Base-by-base conservation (phyloP, 345 rosid genomes). In the Odontarrhena argentea region DNA sequence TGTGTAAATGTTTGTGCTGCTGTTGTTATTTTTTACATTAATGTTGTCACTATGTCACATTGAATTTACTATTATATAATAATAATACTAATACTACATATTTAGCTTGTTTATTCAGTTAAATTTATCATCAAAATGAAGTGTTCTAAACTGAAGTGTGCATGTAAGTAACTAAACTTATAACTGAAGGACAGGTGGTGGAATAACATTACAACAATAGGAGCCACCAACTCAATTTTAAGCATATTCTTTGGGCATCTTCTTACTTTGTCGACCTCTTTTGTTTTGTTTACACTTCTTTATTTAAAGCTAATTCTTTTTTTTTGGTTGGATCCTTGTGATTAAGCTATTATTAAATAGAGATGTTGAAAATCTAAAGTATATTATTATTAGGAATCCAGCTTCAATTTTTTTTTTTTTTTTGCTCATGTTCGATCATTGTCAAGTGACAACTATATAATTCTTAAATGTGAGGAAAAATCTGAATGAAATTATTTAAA, bases 161-260 rank as follows among this genome's bases (percentile, higher is more conserved):
- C 3, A 32, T 1, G 6, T 32, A 32, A 2, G 48, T 49, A 64
- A 26, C 11, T 26, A 14, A 14, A 28, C 69, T 28, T 28, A 64
- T 54, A 43, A 25, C 5, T 22, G 8, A 44, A 28, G 18, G 69
- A 43, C 70, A 54, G 30, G 53, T 66, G 51, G 34, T 40, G 18
- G 7, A 22, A 12, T 35, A 18, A 4, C 11, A 1, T 14, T 51
- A 14, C 7, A 24, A n/a, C 46, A 35, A 4, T 9, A 1, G 30
- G 42, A 32, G 25, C 52, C 30, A 42, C 43, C 53, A 24, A 65
- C 35, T 41, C 42, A 42, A 18, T 12, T 43, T 35, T 4, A 48
- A 13, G 65, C 42, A 58, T 68, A 68, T 68, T 57, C 73, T 48
- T 26, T 38, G 48, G 57, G 65, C 58, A 68, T 57, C 36, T 57